Base-by-base conservation (phyloP, 108 stramenopile species). In the Cyclostephanos tholiformis region DNA sequence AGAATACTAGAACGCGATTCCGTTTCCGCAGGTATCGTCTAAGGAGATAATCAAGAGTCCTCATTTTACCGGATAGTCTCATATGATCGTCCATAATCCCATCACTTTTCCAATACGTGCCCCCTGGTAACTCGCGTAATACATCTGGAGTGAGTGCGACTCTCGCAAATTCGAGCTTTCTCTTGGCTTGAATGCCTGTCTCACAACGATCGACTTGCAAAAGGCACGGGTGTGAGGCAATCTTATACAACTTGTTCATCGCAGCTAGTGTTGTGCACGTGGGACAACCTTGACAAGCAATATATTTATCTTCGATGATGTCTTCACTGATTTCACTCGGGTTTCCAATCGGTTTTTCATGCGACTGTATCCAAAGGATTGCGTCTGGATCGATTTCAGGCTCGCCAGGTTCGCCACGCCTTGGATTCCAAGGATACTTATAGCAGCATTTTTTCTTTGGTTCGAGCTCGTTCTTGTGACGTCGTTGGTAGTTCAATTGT, bases 1-100 rank as follows among this genome's bases (percentile, higher is more conserved):
- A 96, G 71, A 97, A 96, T 22, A 99, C 46, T 14, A 99, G 82
- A 0, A 93, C 87, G 25, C 87, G 83, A 48, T 87, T 77, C 5
- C 71, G 71, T 30, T 80, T 80, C 12, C 67, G 49, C 13, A 80
- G 65, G 65, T 74, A 91, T 30, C 68, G 53, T 26, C 60, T 29
- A 17, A 83, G 74, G 26, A 87, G 65, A 36, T 78, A 73, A 41
- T 84, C 74, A 59, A 96, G 60, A 0, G 80, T 79, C 61, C 77
- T 84, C 85, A 96, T 87, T 67, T 96, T 96, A 22, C 95, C 95
- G 12, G 89, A 92, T 13, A 96, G 72, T 23, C 57, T 80, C 56
- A 84, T 75, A 70, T 96, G 91, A 70, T 92, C 87, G 50, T 90
- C 83, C 86, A 90, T 89, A 12, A 94, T 85, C 19, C 82, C 79